phyloP scores from a whole-genome alignment of 169 alveolate species.

The Cryptosporidium ubiquitum region DNA sequence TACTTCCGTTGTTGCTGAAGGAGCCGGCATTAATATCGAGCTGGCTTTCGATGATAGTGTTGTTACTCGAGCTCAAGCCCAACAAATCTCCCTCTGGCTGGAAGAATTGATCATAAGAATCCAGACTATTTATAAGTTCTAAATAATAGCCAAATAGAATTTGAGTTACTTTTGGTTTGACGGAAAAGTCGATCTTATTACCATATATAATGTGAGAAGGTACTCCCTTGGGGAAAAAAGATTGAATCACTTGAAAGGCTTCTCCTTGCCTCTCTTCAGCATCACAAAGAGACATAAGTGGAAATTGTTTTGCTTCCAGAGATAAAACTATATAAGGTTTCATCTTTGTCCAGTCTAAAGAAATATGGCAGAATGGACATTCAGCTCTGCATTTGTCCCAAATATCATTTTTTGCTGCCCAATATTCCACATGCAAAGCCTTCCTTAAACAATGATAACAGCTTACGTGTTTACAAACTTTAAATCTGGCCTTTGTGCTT shows the following conservation, averaged over 20 bases:
- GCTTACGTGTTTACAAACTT: slow-evolving; percentile 69
- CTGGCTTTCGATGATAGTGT: neutral
- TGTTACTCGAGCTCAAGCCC: neutral
- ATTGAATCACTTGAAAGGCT: slow-evolving; percentile 44
- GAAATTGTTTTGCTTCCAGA: slow-evolving; percentile 53
- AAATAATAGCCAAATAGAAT: slow-evolving; percentile 19
- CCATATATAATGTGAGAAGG: slow-evolving; percentile 56
- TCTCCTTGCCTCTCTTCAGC: slow-evolving; percentile 48
- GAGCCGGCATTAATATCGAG: neutral
- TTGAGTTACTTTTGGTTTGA: slow-evolving; percentile 61
- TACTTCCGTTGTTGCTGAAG: neutral
- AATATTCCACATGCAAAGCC: slow-evolving; percentile 71
- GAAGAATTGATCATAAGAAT: slow-evolving; percentile 9
- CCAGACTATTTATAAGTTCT: neutral
- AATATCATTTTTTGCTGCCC: slow-evolving; percentile 75
- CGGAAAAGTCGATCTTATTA: slow-evolving; percentile 20
- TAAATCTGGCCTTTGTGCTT: slow-evolving; percentile 68
- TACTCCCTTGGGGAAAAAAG: slow-evolving; percentile 65
- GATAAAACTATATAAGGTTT: slow-evolving; percentile 60
- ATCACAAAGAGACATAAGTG: slow-evolving; percentile 45
- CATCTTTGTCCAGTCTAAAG: slow-evolving; percentile 66
- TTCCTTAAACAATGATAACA: slow-evolving; percentile 70
- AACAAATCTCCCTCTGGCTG: neutral
- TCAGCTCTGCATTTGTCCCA: slow-evolving; percentile 71
- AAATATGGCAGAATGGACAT: slow-evolving; percentile 65